phyloP scores from a whole-genome alignment of 768 basidiomycete species.

The Amanita rimosa region DNA sequence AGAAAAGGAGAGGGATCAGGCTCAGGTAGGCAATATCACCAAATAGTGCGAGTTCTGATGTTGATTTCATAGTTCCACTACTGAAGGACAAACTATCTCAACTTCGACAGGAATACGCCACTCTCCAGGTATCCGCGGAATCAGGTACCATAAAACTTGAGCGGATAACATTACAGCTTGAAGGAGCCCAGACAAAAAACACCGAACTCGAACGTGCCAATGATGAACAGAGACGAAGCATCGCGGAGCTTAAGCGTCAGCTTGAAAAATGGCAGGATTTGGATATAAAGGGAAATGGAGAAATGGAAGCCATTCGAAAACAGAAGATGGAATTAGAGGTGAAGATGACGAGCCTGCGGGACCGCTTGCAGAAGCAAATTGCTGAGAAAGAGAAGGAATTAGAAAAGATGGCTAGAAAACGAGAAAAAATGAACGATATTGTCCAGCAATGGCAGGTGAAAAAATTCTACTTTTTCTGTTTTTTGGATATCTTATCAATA shows the following conservation, averaged over 20 bases:
- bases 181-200: constrained; percentile 40
- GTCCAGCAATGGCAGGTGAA: constrained; percentile 36
- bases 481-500: not conserved
- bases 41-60: not conserved
- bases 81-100: constrained; percentile 24
- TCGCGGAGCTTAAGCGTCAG: constrained; percentile 47
- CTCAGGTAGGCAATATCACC: constrained; percentile 26
- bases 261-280: constrained; percentile 58
- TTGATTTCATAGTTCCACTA: constrained; percentile 5
- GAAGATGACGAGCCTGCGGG: constrained; percentile 35
- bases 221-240: constrained; percentile 46
- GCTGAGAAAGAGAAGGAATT: constrained; percentile 23
- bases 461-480: not conserved
- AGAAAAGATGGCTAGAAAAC: constrained; percentile 30
- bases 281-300: constrained; percentile 52
- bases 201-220: constrained; percentile 44
- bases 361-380: constrained; percentile 21
- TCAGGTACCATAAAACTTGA: constrained; percentile 41
- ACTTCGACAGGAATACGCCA: constrained; percentile 39
- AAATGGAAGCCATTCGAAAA: constrained; percentile 44
- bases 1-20: constrained; percentile 31
- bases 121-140: constrained; percentile 33
- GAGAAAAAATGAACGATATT: constrained; percentile 29
- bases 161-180: constrained; percentile 45
- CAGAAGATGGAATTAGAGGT: constrained; percentile 46